phyloP scores from a whole-genome alignment of 305 asterid species.

The Fraxinus ornus region DNA sequence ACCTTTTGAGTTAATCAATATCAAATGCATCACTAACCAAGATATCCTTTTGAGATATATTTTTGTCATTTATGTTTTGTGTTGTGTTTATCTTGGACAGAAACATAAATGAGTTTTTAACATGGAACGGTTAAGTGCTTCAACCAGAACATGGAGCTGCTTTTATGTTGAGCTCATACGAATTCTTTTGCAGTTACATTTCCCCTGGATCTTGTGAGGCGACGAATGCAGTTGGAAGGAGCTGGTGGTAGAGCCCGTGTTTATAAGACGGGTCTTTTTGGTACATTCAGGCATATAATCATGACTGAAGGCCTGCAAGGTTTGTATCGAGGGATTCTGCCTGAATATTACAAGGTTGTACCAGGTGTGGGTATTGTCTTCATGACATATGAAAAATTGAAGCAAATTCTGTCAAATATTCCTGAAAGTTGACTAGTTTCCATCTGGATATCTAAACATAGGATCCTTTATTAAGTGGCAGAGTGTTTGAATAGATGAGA shows the following conservation, averaged over 20 bases:
- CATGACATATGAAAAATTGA: conserved; percentile 80
- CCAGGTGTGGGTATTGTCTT: conserved; percentile 78
- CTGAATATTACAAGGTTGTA: conserved; percentile 83
- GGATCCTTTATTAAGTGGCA: not conserved
- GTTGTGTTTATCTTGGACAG: not conserved
- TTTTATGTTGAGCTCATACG: not conserved
- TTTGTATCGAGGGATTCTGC: conserved; percentile 73
- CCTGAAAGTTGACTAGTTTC: conserved; percentile 35
- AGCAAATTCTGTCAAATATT: conserved; percentile 57
- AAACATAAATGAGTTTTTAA: not conserved
- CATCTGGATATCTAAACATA: not conserved
- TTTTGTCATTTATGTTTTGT: not conserved
- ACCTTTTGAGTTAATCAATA: no score
- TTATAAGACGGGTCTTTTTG: conserved; percentile 60
- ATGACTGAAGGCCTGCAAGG: conserved; percentile 62
- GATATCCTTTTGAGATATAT: not conserved
- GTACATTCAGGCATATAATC: conserved; percentile 57
- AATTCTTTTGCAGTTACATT: conserved; percentile 56
- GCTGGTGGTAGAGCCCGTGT: conserved; percentile 76
- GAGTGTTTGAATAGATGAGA: not conserved
- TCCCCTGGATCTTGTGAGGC: conserved; percentile 80
- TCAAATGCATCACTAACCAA: not conserved
- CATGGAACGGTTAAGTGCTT: not conserved
- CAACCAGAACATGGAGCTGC: not conserved
- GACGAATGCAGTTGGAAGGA: conserved; percentile 91